Base-by-base conservation (phyloP, 495 filamentous ascomycete genomes). In the Aspergillus saccharolyticus region DNA sequence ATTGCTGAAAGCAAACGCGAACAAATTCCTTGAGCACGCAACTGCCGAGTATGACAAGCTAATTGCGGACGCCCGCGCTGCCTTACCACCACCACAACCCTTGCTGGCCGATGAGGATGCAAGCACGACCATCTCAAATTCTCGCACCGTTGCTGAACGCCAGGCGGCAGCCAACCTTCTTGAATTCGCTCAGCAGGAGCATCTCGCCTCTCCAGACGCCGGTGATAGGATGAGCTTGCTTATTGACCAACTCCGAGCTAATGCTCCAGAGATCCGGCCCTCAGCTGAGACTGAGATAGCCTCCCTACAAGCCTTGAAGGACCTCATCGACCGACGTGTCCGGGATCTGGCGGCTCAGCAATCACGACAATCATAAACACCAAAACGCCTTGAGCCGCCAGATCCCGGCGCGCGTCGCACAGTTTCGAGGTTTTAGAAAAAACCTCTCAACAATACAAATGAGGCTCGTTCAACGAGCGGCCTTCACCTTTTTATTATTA, bases 111-210 rank as follows among this genome's bases (percentile, higher is more conserved):
- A 58, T 19, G 62, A 67, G 24, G 59, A 59, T 25, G 56, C 65
- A 28, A 57, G 59, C 2, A 47, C 47, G 0, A 55, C 49, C n/a
- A 63, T 68, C 19, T 44, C 65, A 17, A 66, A 59, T 30, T 67
- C 67, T 1, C 67, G 70, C 19, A 68, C 67, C 20, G 21, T 43
- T 14, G 70, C 61, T 5, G 70, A 72, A 21, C 62, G 66, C 18
- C 65, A 70, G 54, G 70, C 67, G 24, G 63, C 64, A 16, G 56
- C 61, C 21, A 72, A 70, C 42, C 55, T 72, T 14, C 55, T 72
- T 18, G 48, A 51, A 16, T 70, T 72, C 53, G 62, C 70, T 4
- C 64, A 61, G 22, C 53, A 53, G 16, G 54, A 62, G 39, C 55
- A 56, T 14, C 22, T 52, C 24, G 30, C 24, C 4, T 39, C 44